Evolutionary conservation across 257 asterid species (phyloP), one percentile per base, ranked within the genome.

Genomic region (Thymus mandschuricus): DNA sequence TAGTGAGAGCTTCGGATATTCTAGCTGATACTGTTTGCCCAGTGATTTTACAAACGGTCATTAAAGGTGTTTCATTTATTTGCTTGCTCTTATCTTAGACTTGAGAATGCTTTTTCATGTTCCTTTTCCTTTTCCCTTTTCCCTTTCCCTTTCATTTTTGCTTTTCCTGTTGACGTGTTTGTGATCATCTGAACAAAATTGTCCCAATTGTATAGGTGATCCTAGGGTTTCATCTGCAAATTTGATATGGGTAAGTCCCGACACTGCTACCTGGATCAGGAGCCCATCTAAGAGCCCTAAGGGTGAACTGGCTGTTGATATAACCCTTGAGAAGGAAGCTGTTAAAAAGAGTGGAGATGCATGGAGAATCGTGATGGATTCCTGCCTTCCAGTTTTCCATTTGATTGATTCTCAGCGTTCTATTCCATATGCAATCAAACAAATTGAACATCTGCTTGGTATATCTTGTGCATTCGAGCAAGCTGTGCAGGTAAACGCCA

Each of bases 391-490:
- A 49, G 80, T 91, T 62, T 74, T 85, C 76, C 92, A 95, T 82
- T 70, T 95, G 81, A 82, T 95, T 74, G 99, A 95, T 76, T 80
- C 90, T 7, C 80, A 68, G 52, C 92, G 97, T 34, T 86, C 97
- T 13, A 84, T 86, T 55, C 98, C 98, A 45, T 88, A 87, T 80
- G 95, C 93, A 3, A 87, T 92, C 60, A 95, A 95, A 76, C 96
- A 95, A 86, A 92, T 95, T 62, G 90, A 92, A 76, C 97, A 95
- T 70, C 80, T 92, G 75, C 95, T 95, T 77, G 99, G 99, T 63
- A 88, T 95, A 66, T 91, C 99, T 73, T 95, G 99, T 87, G 92
- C 98, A 8, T 95, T 95, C 71, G 99, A 92, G 89, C 99, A 91
- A 81, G 98, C 93, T 77, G 96, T 95, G 79, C 96, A 92, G 99